phyloP scores from a whole-genome alignment of 225 moss, liverwort and hornwort genomes.

The Physcomitrellopsis africana region DNA sequence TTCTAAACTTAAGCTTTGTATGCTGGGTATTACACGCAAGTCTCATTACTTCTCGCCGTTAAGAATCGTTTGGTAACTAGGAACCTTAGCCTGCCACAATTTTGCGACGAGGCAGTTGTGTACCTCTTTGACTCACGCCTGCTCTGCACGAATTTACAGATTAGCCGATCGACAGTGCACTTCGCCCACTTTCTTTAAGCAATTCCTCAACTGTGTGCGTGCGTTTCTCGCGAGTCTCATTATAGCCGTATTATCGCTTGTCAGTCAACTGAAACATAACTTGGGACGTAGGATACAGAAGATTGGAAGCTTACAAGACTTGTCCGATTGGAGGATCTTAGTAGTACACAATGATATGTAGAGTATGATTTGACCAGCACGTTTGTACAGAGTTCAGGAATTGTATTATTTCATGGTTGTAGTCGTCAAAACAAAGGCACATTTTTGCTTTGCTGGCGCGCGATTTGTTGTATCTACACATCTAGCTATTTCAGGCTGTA shows the following conservation, averaged over 20 bases:
- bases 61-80: not conserved
- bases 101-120: not conserved
- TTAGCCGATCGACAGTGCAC: not conserved
- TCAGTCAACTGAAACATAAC: no score
- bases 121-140: not conserved
- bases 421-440: not conserved
- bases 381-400: not conserved
- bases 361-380: not conserved
- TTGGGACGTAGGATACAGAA: no score
- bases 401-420: not conserved
- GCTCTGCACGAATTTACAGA: not conserved
- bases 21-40: not conserved
- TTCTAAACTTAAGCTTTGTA: slow-evolving; percentile 8
- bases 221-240: no score
- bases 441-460: not conserved
- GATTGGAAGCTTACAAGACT: no score
- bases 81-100: not conserved
- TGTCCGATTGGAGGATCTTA: no score
- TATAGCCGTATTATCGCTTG: no score
- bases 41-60: not conserved
- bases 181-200: not conserved
- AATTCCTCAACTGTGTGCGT: not conserved
- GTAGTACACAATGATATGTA: no score
- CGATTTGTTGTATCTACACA: not conserved
- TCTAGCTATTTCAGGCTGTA: not conserved